Evolutionary conservation across 176 grass and related monocot species (phyloP).

Genomic region (Eremochloa ophiuroides): DNA sequence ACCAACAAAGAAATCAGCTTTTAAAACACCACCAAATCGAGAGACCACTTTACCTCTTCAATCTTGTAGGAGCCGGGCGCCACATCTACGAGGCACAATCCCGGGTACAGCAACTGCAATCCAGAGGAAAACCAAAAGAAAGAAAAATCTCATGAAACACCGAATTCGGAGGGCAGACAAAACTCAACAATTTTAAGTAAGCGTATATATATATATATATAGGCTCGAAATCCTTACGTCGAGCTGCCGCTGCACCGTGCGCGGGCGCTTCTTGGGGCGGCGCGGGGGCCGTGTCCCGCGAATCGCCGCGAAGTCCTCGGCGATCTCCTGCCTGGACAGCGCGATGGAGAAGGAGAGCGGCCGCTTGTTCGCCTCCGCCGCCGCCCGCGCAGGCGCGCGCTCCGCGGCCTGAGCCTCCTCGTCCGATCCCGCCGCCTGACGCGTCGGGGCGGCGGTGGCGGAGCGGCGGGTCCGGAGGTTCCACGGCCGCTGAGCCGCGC

Average conservation of each 20-base stretch:
- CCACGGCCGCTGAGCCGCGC: slow-evolving; percentile 33
- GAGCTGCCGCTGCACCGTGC: slow-evolving; percentile 45
- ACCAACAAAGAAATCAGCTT: background rate
- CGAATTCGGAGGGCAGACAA: background rate
- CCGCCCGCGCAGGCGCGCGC: background rate
- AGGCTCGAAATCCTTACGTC: slow-evolving; percentile 37
- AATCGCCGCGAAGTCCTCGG: slow-evolving; percentile 44
- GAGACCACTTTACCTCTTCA: slow-evolving; percentile 32
- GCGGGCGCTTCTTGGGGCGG: slow-evolving; percentile 56
- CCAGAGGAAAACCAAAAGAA: background rate
- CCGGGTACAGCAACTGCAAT: slow-evolving; percentile 55
- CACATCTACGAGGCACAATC: slow-evolving; percentile 45
- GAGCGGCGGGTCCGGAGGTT: slow-evolving; percentile 43
- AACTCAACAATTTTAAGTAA: background rate
- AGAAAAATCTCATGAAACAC: background rate
- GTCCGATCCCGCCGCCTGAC: background rate
- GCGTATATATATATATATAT: no score
- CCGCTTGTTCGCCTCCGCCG: background rate
- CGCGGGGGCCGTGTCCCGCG: slow-evolving; percentile 55
- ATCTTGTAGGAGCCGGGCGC: slow-evolving; percentile 47
- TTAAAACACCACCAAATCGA: background rate
- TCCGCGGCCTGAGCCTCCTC: background rate
- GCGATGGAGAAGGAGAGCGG: slow-evolving; percentile 42
- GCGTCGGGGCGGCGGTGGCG: slow-evolving; percentile 27
- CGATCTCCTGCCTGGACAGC: slow-evolving; percentile 58